Evolutionary conservation across 148 eudicot species (phyloP).

Genomic region (Selenicereus undatus): DNA sequence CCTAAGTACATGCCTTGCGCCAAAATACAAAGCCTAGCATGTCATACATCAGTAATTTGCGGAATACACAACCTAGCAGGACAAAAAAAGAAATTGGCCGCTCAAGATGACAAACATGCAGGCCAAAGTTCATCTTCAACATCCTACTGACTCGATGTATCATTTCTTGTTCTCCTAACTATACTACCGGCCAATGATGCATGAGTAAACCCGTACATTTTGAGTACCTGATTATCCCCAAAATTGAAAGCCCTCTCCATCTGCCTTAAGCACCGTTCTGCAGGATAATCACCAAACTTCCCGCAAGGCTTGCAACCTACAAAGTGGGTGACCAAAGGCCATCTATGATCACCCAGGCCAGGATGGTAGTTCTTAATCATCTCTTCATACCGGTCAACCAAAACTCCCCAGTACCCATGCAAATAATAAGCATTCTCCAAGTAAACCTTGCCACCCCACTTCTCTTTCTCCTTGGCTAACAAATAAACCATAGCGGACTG

Average conservation of each 20-base stretch:
- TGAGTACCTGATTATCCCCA: slow-evolving; percentile 52
- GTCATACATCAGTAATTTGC: slow-evolving; percentile 1
- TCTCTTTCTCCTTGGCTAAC: slow-evolving; percentile 39
- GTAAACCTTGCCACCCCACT: slow-evolving; percentile 54
- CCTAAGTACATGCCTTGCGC: slow-evolving; percentile 6
- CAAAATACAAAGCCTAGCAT: not conserved
- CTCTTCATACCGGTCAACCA: slow-evolving; percentile 49
- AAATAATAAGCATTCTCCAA: slow-evolving; percentile 47
- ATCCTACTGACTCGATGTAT: not conserved
- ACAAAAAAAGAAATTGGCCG: not conserved
- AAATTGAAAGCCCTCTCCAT: slow-evolving; percentile 61
- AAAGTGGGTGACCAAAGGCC: slow-evolving; percentile 65
- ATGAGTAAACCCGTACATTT: slow-evolving; percentile 39
- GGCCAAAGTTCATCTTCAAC: not conserved
- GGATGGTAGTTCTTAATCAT: slow-evolving; percentile 39
- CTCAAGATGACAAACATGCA: no score
- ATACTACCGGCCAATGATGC: slow-evolving; percentile 21
- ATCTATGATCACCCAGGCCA: slow-evolving; percentile 52
- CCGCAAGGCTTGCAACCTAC: slow-evolving; percentile 67
- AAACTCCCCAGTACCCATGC: slow-evolving; percentile 54
- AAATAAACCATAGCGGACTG: slow-evolving; percentile 59
- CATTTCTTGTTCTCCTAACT: slow-evolving; percentile 20
- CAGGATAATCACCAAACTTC: slow-evolving; percentile 45
- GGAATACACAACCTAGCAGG: not conserved
- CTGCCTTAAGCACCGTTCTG: slow-evolving; percentile 53